A percentile compares a stretch with the other conserved stretches of the same genome.
These are phyloP conservation scores for Saccharomycopsis guyanensis DNA, from an alignment of 805 yeast species.

Conservation along the genomic window DNA sequence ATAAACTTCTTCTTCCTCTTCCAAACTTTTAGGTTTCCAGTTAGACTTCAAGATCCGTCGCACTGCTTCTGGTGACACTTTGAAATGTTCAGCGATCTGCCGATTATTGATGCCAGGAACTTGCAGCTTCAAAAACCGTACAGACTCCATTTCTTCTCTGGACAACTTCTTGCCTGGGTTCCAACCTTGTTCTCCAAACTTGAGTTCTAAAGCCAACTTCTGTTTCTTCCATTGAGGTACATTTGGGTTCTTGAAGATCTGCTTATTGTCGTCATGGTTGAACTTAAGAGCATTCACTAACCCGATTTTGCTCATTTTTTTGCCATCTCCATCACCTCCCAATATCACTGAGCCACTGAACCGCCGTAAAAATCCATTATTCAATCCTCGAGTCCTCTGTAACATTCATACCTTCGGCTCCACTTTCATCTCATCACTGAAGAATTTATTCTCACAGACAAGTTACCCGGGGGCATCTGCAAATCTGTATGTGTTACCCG, in stretches of 20 bases:
- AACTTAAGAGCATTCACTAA: conserved; percentile 24
- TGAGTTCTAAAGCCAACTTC: conserved; percentile 52
- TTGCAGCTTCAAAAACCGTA: conserved; percentile 46
- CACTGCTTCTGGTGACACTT: conserved; percentile 74
- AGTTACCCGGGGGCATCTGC: neutral
- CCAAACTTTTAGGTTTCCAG: conserved; percentile 64
- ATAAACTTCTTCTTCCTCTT: conserved; percentile 35
- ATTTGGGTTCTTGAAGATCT: conserved; percentile 20
- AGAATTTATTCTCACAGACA: neutral
- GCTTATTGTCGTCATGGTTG: conserved; percentile 23
- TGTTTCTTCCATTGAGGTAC: conserved; percentile 69
- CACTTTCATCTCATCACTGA: no score
- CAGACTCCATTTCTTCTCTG: conserved; percentile 58
- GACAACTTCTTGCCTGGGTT: conserved; percentile 60
- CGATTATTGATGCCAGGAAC: conserved; percentile 54
- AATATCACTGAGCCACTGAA: neutral
- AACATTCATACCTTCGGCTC: no score
- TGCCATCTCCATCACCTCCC: neutral
- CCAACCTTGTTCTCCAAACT: conserved; percentile 55
- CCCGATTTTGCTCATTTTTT: conserved; percentile 3
- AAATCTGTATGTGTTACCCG: neutral
- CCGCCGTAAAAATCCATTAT: no score
- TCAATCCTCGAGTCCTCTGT: no score
- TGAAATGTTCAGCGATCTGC: conserved; percentile 56
- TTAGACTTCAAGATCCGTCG: conserved; percentile 69